A percentile compares a stretch with the other conserved stretches of the same genome.
Conservation (phyloP, 306 rosid species). For the Biancaea sappan region DNA sequence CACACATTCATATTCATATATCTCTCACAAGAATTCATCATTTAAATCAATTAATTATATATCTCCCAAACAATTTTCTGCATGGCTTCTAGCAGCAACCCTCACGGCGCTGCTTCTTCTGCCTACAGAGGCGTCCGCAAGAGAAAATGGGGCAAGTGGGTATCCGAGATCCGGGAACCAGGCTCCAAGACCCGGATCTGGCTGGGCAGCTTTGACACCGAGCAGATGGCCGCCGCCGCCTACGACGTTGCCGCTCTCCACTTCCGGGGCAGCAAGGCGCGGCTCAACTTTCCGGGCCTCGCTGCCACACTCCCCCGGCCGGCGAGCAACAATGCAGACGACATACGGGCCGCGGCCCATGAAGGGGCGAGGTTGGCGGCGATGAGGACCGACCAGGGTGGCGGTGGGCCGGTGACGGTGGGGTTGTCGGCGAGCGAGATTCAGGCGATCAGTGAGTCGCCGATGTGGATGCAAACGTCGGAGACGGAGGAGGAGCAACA, state of each 20-base stretch:
- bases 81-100: neutral
- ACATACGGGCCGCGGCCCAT: constrained; percentile 57
- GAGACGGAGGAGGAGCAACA: neutral
- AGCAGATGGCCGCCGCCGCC: constrained; percentile 65
- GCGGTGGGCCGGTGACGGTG: constrained; percentile 14
- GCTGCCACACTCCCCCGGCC: constrained; percentile 48
- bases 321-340: constrained; percentile 41
- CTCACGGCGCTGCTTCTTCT: constrained; percentile 41
- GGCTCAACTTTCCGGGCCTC: constrained; percentile 55
- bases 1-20: too few species aligned
- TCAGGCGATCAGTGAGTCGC: constrained; percentile 27
- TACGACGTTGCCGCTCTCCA: constrained; percentile 63
- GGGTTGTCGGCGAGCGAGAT: constrained; percentile 26
- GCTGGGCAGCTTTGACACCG: constrained; percentile 59
- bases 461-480: constrained; percentile 25
- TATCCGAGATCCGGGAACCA: constrained; percentile 68
- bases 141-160: constrained; percentile 76
- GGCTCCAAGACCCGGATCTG: constrained; percentile 60
- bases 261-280: constrained; percentile 44
- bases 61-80: too few species aligned
- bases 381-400: constrained; percentile 8
- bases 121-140: constrained; percentile 60
- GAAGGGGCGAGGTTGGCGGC: constrained; percentile 47
- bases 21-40: too few species aligned
- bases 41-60: too few species aligned